phyloP scores from a whole-genome alignment of 768 basidiomycete genomes.

The Megacollybia marginata region DNA sequence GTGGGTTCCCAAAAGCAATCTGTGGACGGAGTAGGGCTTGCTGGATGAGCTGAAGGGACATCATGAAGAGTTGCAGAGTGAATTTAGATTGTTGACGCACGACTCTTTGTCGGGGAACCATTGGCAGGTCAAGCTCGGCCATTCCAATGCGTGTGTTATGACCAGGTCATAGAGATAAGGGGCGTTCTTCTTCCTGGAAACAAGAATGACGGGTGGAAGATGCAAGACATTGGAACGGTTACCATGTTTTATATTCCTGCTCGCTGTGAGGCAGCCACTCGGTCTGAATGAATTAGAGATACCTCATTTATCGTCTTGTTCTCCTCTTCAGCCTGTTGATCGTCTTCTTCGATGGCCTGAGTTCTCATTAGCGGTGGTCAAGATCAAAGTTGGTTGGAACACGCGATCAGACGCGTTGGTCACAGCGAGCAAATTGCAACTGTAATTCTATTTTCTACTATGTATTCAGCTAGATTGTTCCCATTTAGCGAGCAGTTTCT shows the following conservation, averaged over 20 bases:
- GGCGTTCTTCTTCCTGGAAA: constrained; percentile 86
- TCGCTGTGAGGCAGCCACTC: constrained; percentile 5
- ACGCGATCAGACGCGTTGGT: not conserved
- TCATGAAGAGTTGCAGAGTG: not conserved
- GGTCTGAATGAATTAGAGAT: constrained; percentile 12
- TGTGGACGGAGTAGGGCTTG: constrained; percentile 93
- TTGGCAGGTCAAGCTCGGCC: constrained; percentile 96
- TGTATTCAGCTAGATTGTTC: constrained; percentile 43
- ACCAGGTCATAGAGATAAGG: constrained; percentile 97
- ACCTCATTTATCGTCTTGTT: constrained; percentile 88
- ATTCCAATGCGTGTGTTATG: constrained; percentile 95
- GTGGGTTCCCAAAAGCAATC: constrained; percentile 93
- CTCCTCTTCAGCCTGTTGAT: constrained; percentile 77
- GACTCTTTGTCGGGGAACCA: constrained; percentile 98
- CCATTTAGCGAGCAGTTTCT: constrained; percentile 76
- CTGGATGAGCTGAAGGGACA: constrained; percentile 33
- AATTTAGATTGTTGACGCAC: constrained; percentile 37
- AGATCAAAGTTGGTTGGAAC: not conserved
- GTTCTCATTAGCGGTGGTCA: constrained; percentile 30
- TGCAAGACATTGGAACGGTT: constrained; percentile 4
- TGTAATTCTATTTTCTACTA: not conserved
- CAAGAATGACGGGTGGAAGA: not conserved
- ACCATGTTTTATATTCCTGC: constrained; percentile 87
- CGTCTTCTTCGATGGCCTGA: constrained; percentile 64
- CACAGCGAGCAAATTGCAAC: not conserved